Evolutionary conservation across 257 asterid genomes (phyloP).

Genomic region (Fraxinus pennsylvanica): DNA sequence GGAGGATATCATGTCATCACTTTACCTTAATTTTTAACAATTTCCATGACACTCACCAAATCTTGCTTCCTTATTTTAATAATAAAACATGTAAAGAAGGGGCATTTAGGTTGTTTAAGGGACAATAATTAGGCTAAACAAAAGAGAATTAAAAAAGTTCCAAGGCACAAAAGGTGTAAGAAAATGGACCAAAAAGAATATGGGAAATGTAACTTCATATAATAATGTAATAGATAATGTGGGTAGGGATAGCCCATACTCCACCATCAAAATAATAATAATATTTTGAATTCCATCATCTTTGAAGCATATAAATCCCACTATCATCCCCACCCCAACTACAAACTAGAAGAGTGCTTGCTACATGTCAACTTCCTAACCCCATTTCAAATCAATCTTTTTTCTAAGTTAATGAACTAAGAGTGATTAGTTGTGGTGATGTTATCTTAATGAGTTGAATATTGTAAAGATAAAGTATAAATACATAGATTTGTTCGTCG

Average conservation of each 20-base stretch:
- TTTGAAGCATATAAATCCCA: conserved; percentile 32
- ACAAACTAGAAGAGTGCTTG: conserved; percentile 35
- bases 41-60: conserved; percentile 24
- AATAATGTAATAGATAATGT: conserved; percentile 55
- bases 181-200: conserved; percentile 25
- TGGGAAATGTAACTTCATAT: conserved; percentile 46
- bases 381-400: conserved; percentile 21
- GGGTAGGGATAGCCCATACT: conserved; percentile 50
- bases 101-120: conserved; percentile 43
- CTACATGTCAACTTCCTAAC: conserved; percentile 57
- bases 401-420: not conserved
- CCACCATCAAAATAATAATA: conserved; percentile 41
- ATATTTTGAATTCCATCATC: conserved; percentile 23
- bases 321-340: conserved; percentile 31
- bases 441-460: not conserved
- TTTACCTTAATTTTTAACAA: not conserved
- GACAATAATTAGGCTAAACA: conserved; percentile 40
- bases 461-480: not conserved
- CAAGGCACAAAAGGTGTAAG: conserved; percentile 23
- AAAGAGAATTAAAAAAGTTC: conserved; percentile 33
- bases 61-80: conserved; percentile 23
- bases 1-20: not conserved
- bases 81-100: conserved; percentile 19
- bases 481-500: no score
- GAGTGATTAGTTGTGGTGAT: conserved; percentile 1